A percentile compares a stretch with the other conserved stretches of the same genome.
Evolutionary conservation across 306 rosid genomes (phyloP).

Genomic region (Cucumis hystrix): DNA sequence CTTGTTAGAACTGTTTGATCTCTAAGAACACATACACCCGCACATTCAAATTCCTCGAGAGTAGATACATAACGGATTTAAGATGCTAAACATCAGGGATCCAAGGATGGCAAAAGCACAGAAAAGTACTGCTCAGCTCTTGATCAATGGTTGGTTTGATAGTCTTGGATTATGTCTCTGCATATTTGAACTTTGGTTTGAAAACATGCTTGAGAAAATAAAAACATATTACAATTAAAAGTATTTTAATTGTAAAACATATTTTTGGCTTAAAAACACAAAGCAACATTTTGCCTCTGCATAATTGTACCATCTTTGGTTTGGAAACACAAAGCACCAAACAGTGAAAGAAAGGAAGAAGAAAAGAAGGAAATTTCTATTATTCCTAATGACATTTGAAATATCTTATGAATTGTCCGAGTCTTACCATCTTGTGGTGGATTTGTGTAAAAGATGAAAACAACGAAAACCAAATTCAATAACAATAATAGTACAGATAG

Average conservation of each 20-base stretch:
- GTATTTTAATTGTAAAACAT: too few relatives aligned
- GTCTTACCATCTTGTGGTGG: too few relatives aligned
- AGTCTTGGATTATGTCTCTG: constrained; percentile 48
- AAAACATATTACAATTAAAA: too few relatives aligned
- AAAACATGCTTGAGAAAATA: too few relatives aligned
- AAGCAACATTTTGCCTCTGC: too few relatives aligned
- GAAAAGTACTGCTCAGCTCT: constrained; percentile 93
- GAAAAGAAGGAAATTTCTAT: too few relatives aligned
- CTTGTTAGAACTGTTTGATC: neutral
- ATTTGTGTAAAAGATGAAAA: too few relatives aligned
- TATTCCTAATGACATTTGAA: neutral
- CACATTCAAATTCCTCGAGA: neutral
- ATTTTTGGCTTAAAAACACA: neutral
- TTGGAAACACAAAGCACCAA: neutral
- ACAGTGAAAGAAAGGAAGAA: neutral
- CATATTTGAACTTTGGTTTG: constrained; percentile 15
- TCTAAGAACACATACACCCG: neutral
- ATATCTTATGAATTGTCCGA: too few relatives aligned
- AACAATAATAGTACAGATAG: too few relatives aligned
- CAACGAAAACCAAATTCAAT: too few relatives aligned
- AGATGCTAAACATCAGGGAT: neutral
- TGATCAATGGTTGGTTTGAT: constrained; percentile 75
- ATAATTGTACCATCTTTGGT: too few relatives aligned
- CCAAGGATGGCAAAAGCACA: constrained; percentile 41
- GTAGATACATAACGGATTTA: neutral